Base-by-base conservation (phyloP, 257 asterid species). In the Primulina eburnea region DNA sequence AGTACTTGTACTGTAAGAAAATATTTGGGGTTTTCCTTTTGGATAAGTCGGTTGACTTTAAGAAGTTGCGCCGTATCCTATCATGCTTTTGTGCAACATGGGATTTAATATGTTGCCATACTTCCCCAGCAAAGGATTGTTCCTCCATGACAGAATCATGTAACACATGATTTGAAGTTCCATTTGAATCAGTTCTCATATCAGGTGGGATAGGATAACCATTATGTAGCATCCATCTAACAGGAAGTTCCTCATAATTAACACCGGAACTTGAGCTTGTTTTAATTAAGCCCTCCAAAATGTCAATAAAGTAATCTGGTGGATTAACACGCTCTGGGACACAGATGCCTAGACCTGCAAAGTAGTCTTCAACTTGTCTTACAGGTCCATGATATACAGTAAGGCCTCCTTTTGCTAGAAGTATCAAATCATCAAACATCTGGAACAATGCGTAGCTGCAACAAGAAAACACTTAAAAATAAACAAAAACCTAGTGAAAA, bases 341-440 rank as follows among this genome's bases (percentile, higher is more conserved):
- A 2, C 72, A 56, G 60, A 85, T 85, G 5, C 88, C 88, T 1
- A 78, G 85, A 60, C 75, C 70, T 8, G 82, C 47, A 62, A 85
- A 85, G 76, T 85, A 85, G 14, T 81, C 86, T 61, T 85, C 90
- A 2, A 70, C 86, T 72, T 73, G 77, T 61, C 71, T 82, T 65
- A 69, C 88, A 0, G 90, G 83, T 8, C 90, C 90, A 3, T 85
- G 86, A 58, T 85, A 85, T 66, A 73, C 90, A n/a, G 88, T 83
- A 3, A 85, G 82, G 71, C 90, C 90, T 53, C 90, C 90, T 73
- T 83, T 85, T 29, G 90, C 90, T 43, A 85, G 82, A 73, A 85
- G 90, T 65, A 85, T 64, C 71, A 85, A 77, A 75, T 85, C 90
- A 43, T 85, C 88, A 64, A 85, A 85, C 79, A 52, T 73, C 73